Evolutionary conservation across 768 basidiomycete species (phyloP).

Genomic region (Tylopilus balloui): DNA sequence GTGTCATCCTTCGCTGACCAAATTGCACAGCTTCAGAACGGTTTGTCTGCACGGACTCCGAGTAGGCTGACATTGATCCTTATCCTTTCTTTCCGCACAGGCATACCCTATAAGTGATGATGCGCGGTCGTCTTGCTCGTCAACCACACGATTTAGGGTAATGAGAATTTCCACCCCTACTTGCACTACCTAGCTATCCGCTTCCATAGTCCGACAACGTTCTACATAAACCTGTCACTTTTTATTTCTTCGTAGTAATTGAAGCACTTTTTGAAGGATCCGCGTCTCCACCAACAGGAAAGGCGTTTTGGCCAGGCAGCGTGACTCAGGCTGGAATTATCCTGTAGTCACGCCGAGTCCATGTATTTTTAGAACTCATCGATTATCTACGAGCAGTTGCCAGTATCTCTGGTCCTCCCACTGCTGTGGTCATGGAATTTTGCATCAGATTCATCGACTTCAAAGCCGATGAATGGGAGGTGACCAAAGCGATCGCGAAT

Average conservation of each 20-base stretch:
- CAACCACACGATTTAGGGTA: not conserved
- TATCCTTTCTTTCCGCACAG: constrained; percentile 14
- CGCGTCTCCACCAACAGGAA: not conserved
- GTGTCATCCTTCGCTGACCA: constrained; percentile 1
- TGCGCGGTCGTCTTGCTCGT: not conserved
- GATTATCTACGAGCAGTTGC: not conserved
- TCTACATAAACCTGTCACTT: not conserved
- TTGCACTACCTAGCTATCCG: constrained; percentile 3
- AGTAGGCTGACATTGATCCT: not conserved
- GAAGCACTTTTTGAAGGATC: constrained; percentile 4
- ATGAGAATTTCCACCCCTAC: too few species aligned
- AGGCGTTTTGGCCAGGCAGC: too few species aligned
- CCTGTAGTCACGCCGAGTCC: too few species aligned
- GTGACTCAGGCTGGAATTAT: too few species aligned
- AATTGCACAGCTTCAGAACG: constrained; percentile 45
- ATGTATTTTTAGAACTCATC: not conserved
- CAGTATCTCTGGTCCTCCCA: not conserved
- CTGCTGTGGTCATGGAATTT: constrained; percentile 38
- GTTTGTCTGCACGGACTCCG: constrained; percentile 26
- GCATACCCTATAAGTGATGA: constrained; percentile 30
- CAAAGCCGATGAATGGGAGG: constrained; percentile 48
- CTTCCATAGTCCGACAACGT: not conserved
- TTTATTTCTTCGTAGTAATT: not conserved
- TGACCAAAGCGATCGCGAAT: constrained; percentile 50
- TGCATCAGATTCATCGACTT: constrained; percentile 29